Percentiles rank a stretch among this genome's conserved stretches.
Conservation (phyloP, 495 filamentous ascomycete genomes). For the Bryoglossum gracile region DNA sequence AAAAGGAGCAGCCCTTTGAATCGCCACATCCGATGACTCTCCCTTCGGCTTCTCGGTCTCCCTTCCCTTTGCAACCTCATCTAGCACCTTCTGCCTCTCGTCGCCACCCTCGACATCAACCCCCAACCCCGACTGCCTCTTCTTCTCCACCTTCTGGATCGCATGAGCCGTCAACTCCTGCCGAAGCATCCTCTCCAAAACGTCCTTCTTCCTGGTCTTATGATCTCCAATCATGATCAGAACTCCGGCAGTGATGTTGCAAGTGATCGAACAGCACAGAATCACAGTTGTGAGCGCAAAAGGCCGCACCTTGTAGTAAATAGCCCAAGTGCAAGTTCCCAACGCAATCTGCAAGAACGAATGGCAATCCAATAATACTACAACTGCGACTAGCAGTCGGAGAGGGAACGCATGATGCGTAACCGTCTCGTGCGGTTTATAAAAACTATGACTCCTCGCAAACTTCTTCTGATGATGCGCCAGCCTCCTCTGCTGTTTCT, state of each 20-base stretch:
- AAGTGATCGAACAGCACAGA: slow-evolving; percentile 65
- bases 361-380: slow-evolving; percentile 69
- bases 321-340: slow-evolving; percentile 66
- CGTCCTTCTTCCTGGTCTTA: slow-evolving; percentile 72
- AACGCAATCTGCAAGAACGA: slow-evolving; percentile 68
- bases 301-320: slow-evolving; percentile 53
- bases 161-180: slow-evolving; percentile 67
- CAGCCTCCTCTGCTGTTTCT: slow-evolving; percentile 53
- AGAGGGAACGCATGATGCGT: slow-evolving; percentile 76
- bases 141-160: slow-evolving; percentile 63
- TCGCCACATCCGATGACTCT: no score
- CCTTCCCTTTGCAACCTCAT: no score
- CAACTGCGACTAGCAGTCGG: slow-evolving; percentile 59
- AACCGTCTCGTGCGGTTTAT: slow-evolving; percentile 74
- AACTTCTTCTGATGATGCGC: slow-evolving; percentile 69
- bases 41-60: no score
- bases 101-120: neutral
- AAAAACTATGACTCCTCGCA: slow-evolving; percentile 71
- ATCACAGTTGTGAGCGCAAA: slow-evolving; percentile 70
- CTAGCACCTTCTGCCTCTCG: no score
- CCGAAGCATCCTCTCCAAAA: slow-evolving; percentile 62
- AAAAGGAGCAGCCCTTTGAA: no score
- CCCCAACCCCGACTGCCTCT: slow-evolving; percentile 21
- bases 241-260: slow-evolving; percentile 64
- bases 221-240: slow-evolving; percentile 67